Evolutionary conservation across 352 stramenopile species (phyloP).

Genomic region (Phytophthora foliorum): DNA sequence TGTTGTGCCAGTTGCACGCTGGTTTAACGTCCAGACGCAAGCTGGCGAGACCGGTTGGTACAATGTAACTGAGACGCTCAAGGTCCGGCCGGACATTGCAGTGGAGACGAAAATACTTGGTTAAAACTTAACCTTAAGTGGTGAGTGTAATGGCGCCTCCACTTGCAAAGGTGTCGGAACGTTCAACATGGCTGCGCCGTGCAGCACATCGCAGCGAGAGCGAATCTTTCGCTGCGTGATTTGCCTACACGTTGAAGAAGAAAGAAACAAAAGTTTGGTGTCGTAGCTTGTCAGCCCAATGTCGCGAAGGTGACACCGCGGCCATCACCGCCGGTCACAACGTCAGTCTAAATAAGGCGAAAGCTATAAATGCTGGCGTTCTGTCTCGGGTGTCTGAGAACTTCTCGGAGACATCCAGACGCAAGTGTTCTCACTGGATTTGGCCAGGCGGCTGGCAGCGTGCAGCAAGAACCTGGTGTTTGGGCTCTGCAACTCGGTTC

Average conservation of each 20-base stretch:
- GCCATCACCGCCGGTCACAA: constrained; percentile 6
- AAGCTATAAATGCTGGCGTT: too few relatives aligned
- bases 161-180: constrained; percentile 26
- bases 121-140: too few relatives aligned
- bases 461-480: not conserved
- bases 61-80: not conserved
- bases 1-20: constrained; percentile 21
- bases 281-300: too few relatives aligned
- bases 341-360: not conserved
- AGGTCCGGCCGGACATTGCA: not conserved
- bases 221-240: constrained; percentile 18
- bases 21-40: constrained; percentile 3
- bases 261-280: too few relatives aligned
- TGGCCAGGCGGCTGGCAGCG: constrained; percentile 21
- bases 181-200: constrained; percentile 29
- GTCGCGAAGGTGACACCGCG: constrained; percentile 1
- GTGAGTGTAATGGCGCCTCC: too few relatives aligned
- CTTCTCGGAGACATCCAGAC: constrained; percentile 2
- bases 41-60: not conserved
- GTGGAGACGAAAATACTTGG: constrained; percentile 1
- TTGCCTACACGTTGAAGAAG: constrained; percentile 27
- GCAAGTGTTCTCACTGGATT: constrained; percentile 18
- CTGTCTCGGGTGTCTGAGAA: too few relatives aligned
- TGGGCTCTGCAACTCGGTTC: not conserved
- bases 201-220: constrained; percentile 17